Evolutionary conservation across 441 rosid genomes (phyloP), one percentile per base, ranked within the genome.

Genomic region (Aquilaria agallochum): DNA sequence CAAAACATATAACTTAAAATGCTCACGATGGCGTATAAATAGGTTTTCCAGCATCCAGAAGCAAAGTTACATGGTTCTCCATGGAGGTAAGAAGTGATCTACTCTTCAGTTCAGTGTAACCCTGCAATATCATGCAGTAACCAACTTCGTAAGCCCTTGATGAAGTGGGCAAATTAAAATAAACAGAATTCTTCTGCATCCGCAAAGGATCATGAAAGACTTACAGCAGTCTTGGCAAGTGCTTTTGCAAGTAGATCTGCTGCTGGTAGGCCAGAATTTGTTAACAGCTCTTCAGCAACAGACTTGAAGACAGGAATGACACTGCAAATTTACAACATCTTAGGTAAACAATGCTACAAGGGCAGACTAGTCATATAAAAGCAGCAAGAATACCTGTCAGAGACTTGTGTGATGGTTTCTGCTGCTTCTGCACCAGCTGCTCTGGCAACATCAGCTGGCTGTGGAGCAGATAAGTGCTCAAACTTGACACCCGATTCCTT

Each of bases 171-270:
- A 36, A 20, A 72, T 48, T 31, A 64, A 36, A 27, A 7, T 36
- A 36, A 2, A 52, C 3, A 34, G 11, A 55, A 20, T 40, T 40
- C 59, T n/a, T 58, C 8, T 9, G 56, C 5, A 5, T 13, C 12
- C 32, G 44, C 3, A 44, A 58, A 14, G n/a, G 54, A 50, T 51
- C 4, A 64, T 69, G 42, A 56, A 27, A 4, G 53, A 66, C 95
- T 65, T 71, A 94, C 99, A 67, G 85, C 80, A 20, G 90, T 79
- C 73, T 87, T 87, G 31, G 99, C 97, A 50, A 94, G 87, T 70
- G 97, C 97, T 83, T 94, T 94, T 27, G 97, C 81, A 53, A 94
- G 96, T 66, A 91, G 74, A 56, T 82, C 96, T 50, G 82, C 92
- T 0, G 87, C 92, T 48, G 99, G 86, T 64, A 89, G 67, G 67